Evolutionary conservation across 306 rosid genomes (phyloP), one percentile per base, ranked within the genome.

Genomic region (Trifolium repens): DNA sequence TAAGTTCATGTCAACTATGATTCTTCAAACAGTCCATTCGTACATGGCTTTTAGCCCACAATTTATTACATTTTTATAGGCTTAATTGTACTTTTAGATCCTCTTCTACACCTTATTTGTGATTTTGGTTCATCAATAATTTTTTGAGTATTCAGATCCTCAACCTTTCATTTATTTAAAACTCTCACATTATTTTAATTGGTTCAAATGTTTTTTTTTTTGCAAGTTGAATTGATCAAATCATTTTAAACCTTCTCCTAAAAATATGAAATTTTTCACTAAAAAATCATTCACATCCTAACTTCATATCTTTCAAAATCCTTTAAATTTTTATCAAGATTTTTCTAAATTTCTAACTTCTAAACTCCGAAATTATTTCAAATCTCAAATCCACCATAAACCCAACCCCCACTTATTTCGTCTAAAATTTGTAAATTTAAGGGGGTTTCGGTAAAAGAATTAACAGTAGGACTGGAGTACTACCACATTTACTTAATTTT

Each of bases 1-100:
- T 73, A 17, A 11, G 35, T 49, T 59, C 60, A 11, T 52, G 62
- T 42, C 69, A 61, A 69, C 58, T 72, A 77, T 35, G 52, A 55
- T 35, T 13, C 42, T 43, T 42, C 58, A 67, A 73, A 37, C 63
- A 49, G 79, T 50, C 54, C 8, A 22, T 73, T 14, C 16, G 17
- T 68, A 60, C 50, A 50, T 80, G 27, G 7, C 8, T 77, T 39
- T 55, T 65, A 34, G 15, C 13, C 12, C 43, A 73, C 37, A 73
- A 0, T 40, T 69, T 71, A 16, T 37, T 71, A 75, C 73, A 50
- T 15, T 50, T 44, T 50, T 43, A 27, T 32, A 19, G 59, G 5
- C 27, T 53, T 53, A 53, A 17, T 53, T 53, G 26, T 53, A 17
- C 26, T 53, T 53, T 53, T 16, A 53, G 16, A 5, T 49, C 17